These are phyloP conservation scores for Pleurotus ostreatus DNA, from an alignment of 768 basidiomycete species.

Conservation along the genomic window DNA sequence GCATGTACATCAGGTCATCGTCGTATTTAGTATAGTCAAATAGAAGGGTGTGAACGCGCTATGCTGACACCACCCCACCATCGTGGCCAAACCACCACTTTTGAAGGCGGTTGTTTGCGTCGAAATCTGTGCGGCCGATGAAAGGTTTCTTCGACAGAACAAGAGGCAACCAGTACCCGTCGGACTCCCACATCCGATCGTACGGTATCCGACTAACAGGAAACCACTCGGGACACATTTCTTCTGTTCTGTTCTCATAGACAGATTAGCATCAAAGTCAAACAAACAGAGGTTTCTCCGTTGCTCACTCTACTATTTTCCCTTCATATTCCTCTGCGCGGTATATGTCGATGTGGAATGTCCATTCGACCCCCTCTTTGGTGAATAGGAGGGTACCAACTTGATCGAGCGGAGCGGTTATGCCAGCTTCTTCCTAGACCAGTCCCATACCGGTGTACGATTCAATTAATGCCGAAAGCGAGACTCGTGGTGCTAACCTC, in stretches of 20 bases:
- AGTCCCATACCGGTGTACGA: background rate
- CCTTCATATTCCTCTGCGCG: slow-evolving; percentile 60
- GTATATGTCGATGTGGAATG: slow-evolving; percentile 73
- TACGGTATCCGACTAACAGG: slow-evolving; percentile 54
- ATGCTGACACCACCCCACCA: too few relatives aligned
- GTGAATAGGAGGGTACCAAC: slow-evolving; percentile 67
- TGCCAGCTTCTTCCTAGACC: slow-evolving; percentile 77
- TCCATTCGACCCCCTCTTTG: slow-evolving; percentile 46
- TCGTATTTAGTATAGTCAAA: too few relatives aligned
- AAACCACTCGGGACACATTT: slow-evolving; percentile 88
- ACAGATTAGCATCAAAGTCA: background rate
- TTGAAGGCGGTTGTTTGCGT: slow-evolving; percentile 25
- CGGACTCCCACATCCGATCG: slow-evolving; percentile 57
- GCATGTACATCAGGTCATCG: too few relatives aligned
- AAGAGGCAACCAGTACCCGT: slow-evolving; percentile 65
- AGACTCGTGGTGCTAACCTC: slow-evolving; percentile 31
- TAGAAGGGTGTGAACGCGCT: too few relatives aligned
- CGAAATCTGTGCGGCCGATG: slow-evolving; percentile 43
- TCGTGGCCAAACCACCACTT: slow-evolving; percentile 43
- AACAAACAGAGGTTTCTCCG: background rate
- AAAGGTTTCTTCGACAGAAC: slow-evolving; percentile 40
- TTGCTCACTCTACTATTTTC: slow-evolving; percentile 58
- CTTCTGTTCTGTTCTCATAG: slow-evolving; percentile 57
- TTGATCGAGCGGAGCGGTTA: slow-evolving; percentile 58
- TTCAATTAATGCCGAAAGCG: background rate